Evolutionary conservation across 805 yeast species (phyloP).

Genomic region (Nakazawaea siamensis): DNA sequence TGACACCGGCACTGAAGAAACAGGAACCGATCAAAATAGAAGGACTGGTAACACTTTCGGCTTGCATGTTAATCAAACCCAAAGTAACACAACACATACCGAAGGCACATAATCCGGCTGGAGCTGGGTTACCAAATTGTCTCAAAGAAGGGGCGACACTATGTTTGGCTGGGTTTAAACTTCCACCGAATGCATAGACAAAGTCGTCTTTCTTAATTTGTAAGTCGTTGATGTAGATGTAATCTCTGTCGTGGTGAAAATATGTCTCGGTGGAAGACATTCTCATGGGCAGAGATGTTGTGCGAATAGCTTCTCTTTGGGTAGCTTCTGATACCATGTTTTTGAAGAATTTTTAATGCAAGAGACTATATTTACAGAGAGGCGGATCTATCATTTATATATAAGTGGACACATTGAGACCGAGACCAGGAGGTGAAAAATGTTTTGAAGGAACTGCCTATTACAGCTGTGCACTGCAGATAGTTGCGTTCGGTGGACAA

Average conservation of each 20-base stretch:
- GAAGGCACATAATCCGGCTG: constrained; percentile 46
- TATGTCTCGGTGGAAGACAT: constrained; percentile 1
- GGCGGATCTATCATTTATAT: too few relatives aligned
- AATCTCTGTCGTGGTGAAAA: constrained; percentile 26
- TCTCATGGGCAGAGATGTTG: constrained; percentile 3
- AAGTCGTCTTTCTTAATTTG: constrained; percentile 46
- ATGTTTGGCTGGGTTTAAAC: constrained; percentile 30
- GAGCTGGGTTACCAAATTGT: constrained; percentile 39
- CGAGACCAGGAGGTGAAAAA: too few relatives aligned
- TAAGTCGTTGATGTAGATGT: constrained; percentile 31
- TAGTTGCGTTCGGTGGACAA: too few relatives aligned
- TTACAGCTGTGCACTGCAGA: too few relatives aligned
- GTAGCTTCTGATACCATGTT: constrained; percentile 6
- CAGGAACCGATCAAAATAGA: constrained; percentile 61
- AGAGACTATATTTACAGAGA: too few relatives aligned
- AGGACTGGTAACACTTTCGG: constrained; percentile 42
- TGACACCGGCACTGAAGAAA: constrained; percentile 47
- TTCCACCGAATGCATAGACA: constrained; percentile 59
- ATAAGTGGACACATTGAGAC: too few relatives aligned
- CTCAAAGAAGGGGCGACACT: constrained; percentile 11
- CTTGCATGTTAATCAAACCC: constrained; percentile 37
- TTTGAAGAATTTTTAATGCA: too few relatives aligned
- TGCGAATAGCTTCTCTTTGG: not conserved
- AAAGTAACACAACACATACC: constrained; percentile 37
- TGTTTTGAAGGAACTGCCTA: too few relatives aligned